Conservation (phyloP, 208 protist species). For the Chromosphaera perkinsii region DNA sequence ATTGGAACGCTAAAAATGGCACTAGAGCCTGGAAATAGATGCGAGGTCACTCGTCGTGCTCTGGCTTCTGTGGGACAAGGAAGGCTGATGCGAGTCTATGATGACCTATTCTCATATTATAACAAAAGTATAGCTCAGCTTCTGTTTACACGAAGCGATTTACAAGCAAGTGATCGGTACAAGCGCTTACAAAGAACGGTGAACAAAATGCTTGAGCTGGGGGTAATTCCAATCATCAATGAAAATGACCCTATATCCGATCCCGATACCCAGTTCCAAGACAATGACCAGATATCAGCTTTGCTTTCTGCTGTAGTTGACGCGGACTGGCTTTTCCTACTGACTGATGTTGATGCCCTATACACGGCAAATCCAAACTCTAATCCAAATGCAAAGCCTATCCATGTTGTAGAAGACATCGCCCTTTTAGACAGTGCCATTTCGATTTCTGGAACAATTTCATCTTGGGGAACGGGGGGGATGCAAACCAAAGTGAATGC, state of each 20-base stretch:
- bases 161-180: slow-evolving; percentile 21
- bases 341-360: slow-evolving; percentile 48
- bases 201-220: slow-evolving; percentile 19
- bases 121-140: slow-evolving; percentile 35
- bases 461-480: slow-evolving; percentile 39
- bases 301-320: slow-evolving; percentile 35
- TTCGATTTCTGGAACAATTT: slow-evolving; percentile 7
- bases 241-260: slow-evolving; percentile 44
- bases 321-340: slow-evolving; percentile 39
- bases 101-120: slow-evolving; percentile 33
- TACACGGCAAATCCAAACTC: slow-evolving; percentile 26
- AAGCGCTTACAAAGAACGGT: slow-evolving; percentile 25
- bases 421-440: too few relatives aligned
- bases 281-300: slow-evolving; percentile 47
- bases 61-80: too few relatives aligned
- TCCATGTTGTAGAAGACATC: too few relatives aligned
- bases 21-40: too few relatives aligned
- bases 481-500: slow-evolving; percentile 42
- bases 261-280: too few relatives aligned
- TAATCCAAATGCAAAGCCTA: slow-evolving; percentile 27
- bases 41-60: too few relatives aligned
- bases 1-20: slow-evolving; percentile 16
- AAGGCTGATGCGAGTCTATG: slow-evolving; percentile 39
- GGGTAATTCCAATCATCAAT: slow-evolving; percentile 42
- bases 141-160: slow-evolving; percentile 25